Base-by-base conservation (phyloP, 768 basidiomycete genomes). In the Mrakia blollopis region DNA sequence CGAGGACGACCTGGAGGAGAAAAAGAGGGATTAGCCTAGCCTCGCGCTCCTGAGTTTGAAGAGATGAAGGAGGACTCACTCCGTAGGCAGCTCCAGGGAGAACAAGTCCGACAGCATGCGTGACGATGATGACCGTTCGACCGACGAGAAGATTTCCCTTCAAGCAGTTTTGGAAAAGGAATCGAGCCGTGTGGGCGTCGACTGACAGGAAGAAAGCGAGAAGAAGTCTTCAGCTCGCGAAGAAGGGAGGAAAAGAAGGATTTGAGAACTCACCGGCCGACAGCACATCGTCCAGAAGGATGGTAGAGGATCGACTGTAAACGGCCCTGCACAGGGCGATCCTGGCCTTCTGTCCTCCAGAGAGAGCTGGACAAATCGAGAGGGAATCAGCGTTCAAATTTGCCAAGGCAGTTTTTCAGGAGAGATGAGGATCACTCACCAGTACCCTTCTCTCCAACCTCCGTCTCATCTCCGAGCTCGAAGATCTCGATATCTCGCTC, bases 151-250 rank as follows among this genome's bases (percentile, higher is more conserved):
- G 85, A 69, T 91, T 89, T 13, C 95, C 94, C 79, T 87, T 86
- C 25, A 98, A 85, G 80, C 92, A 94, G 74, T 93, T 86, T 28
- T 89, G 86, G 80, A 90, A 91, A 62, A 98, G 88, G 84, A 91
- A 91, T 78, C 90, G 89, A 0, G 93, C 91, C 0, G 92, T 94
- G 80, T 90, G 89, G 2, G 89, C 93, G 80, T 97, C 94, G 69
- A 97, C 94, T 16, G 82, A 44, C 83, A 68, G 79, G 80, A 37
- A 32, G 32, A 25, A 23, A 39, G 30, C 6, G 2, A 28, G 18
- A 16, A 0, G 8, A 10, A 54, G 16, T 50, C 18, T 14, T 81
- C 80, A 39, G 79, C 9, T 67, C 9, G 80, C 80, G 39, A 50
- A 73, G 77, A 80, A 79, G n/a, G 32, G 9, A n/a, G 41, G 28